Evolutionary conservation across 1,284 basidiomycete species (phyloP), one percentile per base, ranked within the genome.

Genomic region (Salmacisia buchloeana): DNA sequence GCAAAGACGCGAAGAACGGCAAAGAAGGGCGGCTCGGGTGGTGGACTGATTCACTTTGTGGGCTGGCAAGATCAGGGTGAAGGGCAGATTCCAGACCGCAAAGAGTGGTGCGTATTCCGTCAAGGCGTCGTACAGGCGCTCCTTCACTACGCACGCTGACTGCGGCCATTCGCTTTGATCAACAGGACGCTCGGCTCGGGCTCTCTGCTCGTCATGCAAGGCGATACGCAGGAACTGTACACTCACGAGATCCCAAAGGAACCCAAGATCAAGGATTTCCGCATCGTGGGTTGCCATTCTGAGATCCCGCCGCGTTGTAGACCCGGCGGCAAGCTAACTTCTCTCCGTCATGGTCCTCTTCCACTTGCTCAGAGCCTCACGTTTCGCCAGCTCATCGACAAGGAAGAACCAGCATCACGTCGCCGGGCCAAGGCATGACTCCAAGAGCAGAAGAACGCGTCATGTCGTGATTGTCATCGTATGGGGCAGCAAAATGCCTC

Each of bases 171-270:
- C 15, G 21, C 46, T 3, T 12, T 52, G 46, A 18, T 15, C 13
- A 6, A n/a, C n/a, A 57, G 80, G 80, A 75, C 60, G 61, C 75
- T 85, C 15, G 79, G 62, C 1, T 81, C 82, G 43, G 84, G 84
- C 1, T 84, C 83, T 59, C 65, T 85, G 49, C 70, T 85, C 23
- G 80, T 85, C 18, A 85, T 85, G 84, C 83, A 84, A 64, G 84
- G 84, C 41, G 69, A 80, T 23, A 84, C 83, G 4, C 84, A 85
- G 66, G 75, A 82, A 35, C 81, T 76, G 39, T 85, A 84, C 82
- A 85, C 84, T 67, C 74, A 76, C 29, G 71, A 76, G 63, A 75
- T 76, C 21, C 73, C 74, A 13, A 74, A 72, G 56, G 73, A 76
- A 62, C 60, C 62, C 31, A 75, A 68, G 34, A 60, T 73, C 58